These are phyloP conservation scores for Citrus medica DNA, from an alignment of 345 rosid genomes.

Conservation along the genomic window DNA sequence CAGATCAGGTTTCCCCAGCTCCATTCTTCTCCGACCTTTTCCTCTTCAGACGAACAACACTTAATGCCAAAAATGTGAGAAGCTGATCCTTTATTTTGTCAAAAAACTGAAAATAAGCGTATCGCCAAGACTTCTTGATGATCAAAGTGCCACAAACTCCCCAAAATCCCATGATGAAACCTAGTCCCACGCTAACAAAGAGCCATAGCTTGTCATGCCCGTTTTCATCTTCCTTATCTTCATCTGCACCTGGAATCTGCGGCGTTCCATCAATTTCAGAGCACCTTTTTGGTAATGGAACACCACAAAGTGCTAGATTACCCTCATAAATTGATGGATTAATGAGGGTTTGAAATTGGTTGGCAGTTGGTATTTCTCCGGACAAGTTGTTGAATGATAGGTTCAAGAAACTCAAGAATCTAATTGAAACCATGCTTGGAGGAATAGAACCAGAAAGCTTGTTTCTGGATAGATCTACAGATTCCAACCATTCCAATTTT, in stretches of 20 bases:
- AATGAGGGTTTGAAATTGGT: slow-evolving; percentile 11
- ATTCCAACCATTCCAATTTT: slow-evolving; percentile 9
- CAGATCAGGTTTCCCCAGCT: not conserved
- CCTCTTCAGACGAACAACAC: not conserved
- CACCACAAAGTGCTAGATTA: slow-evolving; percentile 25
- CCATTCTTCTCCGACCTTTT: too few species aligned
- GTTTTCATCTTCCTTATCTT: not conserved
- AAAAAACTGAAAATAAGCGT: slow-evolving; percentile 1
- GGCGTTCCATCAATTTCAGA: not conserved
- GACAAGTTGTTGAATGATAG: slow-evolving; percentile 23
- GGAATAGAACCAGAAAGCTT: slow-evolving; percentile 20
- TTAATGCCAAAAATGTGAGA: not conserved
- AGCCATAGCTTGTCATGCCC: not conserved
- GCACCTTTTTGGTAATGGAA: slow-evolving; percentile 5
- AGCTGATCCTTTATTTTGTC: slow-evolving; percentile 3
- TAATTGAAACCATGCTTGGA: slow-evolving; percentile 8
- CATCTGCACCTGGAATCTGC: not conserved
- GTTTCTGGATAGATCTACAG: slow-evolving; percentile 15
- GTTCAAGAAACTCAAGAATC: not conserved
- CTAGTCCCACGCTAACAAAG: not conserved
- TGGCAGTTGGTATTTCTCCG: slow-evolving; percentile 21
- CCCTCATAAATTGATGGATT: slow-evolving; percentile 19
- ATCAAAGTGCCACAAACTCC: slow-evolving; percentile 14
- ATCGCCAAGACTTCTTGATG: slow-evolving; percentile 11
- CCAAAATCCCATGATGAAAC: slow-evolving; percentile 14